Evolutionary conservation across 2,329 filamentous ascomycete genomes (phyloP), one percentile per base, ranked within the genome.

Genomic region (Aspergillus persii): DNA sequence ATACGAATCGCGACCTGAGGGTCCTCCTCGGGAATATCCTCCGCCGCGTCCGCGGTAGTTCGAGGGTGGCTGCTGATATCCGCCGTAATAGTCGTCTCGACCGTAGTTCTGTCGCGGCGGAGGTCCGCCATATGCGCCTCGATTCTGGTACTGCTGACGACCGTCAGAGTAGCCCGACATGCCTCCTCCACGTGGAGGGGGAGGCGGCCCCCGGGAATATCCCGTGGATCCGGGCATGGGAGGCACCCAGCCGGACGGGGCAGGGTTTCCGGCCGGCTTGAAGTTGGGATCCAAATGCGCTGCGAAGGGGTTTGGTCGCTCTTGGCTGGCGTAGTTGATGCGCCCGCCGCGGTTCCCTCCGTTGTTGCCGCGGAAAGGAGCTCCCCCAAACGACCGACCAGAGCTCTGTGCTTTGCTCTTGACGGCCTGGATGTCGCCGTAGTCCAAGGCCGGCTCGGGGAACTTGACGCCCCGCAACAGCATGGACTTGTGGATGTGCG

Each of bases 401-500:
- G 83, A 81, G 61, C 85, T 83, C 56, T 84, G 80, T 36, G 88
- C 80, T 71, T 89, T 88, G 55, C 84, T 83, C 70, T 87, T 86
- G 48, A 93, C 84, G 7, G 84, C 82, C 63, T 93, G 89, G 56
- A 94, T 86, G 69, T 97, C 93, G 59, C 84, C 85, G 36, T 85
- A 83, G 58, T 90, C 89, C 1, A 99, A 84, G 8, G 86, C 89
- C 1, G 91, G 86, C 2, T 83, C 78, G 4, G 90, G 86, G 58
- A 93, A 83, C 67, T 89, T 87, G 44, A 93, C 87, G 11, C 95
- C 95, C 2, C 92, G 88, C 39, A 99, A 83, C 12, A 99, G 84
- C 90, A 96, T 96, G 5, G 93, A 97, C 73, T 97, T 97, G 78
- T 99, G 95, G 4, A 86, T 80, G 67, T 91, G 84, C 8, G 81